phyloP scores from a whole-genome alignment of 2,329 filamentous ascomycete species.

The Trichoderma afroharzianum region DNA sequence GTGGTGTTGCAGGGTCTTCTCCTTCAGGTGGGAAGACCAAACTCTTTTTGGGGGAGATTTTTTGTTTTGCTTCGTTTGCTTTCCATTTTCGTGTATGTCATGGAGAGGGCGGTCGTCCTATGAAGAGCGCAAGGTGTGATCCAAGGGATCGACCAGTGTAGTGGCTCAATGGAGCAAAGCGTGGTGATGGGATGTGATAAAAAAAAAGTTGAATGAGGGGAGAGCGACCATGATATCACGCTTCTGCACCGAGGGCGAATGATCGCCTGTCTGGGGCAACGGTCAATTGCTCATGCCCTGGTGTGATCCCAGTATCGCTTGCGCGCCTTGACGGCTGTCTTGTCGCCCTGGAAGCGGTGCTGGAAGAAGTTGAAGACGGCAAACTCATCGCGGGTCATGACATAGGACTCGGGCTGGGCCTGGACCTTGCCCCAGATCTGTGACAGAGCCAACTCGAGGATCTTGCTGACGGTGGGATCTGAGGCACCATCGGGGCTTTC shows the following conservation, averaged over 20 bases:
- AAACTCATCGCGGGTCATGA: conserved; percentile 75
- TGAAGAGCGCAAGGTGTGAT: neutral
- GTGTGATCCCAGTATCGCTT: conserved; percentile 52
- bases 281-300: conserved; percentile 27
- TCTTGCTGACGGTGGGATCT: conserved; percentile 58
- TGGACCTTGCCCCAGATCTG: conserved; percentile 67
- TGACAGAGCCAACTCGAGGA: conserved; percentile 61
- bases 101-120: neutral
- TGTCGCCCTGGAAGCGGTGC: conserved; percentile 56
- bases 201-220: neutral
- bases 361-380: conserved; percentile 84
- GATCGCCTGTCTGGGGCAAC: neutral
- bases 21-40: neutral
- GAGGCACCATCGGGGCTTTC: conserved; percentile 65
- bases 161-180: neutral
- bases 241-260: neutral
- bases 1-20: neutral
- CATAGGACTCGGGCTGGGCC: conserved; percentile 62
- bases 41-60: neutral
- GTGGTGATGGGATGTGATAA: neutral
- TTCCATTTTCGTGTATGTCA: neutral
- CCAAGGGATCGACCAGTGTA: neutral
- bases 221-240: neutral
- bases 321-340: conserved; percentile 45
- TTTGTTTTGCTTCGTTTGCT: neutral